Evolutionary conservation across 192 early-diverging fungal genomes (phyloP).

Genomic region (Backusella australiensis): DNA sequence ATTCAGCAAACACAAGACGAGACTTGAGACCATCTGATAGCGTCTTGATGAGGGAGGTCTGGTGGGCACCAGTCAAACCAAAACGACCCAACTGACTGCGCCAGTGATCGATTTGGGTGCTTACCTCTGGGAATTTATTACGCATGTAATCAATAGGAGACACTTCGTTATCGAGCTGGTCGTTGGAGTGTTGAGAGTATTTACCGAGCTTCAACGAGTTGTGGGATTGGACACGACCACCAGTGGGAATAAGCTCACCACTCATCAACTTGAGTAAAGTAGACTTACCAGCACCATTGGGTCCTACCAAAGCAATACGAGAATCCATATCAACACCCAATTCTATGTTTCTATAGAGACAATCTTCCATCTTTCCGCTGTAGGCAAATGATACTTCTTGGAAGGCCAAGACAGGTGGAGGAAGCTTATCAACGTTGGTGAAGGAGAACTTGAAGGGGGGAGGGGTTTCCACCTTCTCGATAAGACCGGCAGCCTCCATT

Average conservation of each 20-base stretch:
- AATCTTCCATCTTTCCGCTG: constrained; percentile 77
- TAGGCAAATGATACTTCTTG: constrained; percentile 93
- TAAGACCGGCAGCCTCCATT: constrained; percentile 97
- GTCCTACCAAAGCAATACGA: constrained; percentile 95
- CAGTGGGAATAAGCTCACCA: constrained; percentile 80
- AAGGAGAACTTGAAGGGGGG: constrained; percentile 86
- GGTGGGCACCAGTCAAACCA: constrained; percentile 89
- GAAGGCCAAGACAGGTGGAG: constrained; percentile 94
- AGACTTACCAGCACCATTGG: constrained; percentile 94
- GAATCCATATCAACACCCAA: constrained; percentile 98
- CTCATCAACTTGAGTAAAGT: constrained; percentile 98
- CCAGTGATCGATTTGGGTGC: constrained; percentile 85
- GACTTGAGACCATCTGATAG: constrained; percentile 95
- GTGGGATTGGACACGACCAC: constrained; percentile 87
- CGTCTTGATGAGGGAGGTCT: constrained; percentile 85
- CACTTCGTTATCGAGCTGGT: constrained; percentile 87
- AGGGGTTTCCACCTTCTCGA: constrained; percentile 88
- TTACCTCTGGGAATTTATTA: constrained; percentile 74
- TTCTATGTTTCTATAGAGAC: constrained; percentile 88
- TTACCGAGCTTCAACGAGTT: constrained; percentile 91
- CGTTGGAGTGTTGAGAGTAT: constrained; percentile 97
- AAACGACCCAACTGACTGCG: constrained; percentile 88
- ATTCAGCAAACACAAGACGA: constrained; percentile 94
- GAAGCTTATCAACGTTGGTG: constrained; percentile 81
- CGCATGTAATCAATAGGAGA: constrained; percentile 93